Base-by-base conservation (phyloP, 2,329 filamentous ascomycete genomes). In the Aspergillus unguis region DNA sequence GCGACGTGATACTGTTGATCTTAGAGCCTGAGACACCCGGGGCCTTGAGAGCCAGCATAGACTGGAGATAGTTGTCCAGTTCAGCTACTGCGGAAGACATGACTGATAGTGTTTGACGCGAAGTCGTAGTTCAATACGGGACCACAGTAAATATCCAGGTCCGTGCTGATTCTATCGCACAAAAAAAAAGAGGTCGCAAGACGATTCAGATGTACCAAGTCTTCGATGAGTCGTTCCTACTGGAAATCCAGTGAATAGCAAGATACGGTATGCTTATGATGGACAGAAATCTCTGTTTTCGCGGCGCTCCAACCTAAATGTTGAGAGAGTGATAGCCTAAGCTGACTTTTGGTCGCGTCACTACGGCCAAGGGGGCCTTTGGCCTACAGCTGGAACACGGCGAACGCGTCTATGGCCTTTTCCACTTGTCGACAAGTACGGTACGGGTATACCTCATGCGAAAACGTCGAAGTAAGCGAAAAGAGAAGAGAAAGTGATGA, bases 1-100 rank as follows among this genome's bases (percentile, higher is more conserved):
- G 85, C 29, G 84, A 80, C 23, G 92, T 97, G 74, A 99, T 85
- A 70, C 85, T 85, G 64, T 83, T 84, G 73, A 99, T 96, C 75
- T 94, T 92, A 62, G 90, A 90, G 63, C 91, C 92, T 58, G 92
- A 95, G 54, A 96, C 91, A 70, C 94, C 94, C 48, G 94, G 94
- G 41, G 94, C 87, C 76, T 96, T 97, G 68, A 96, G 80, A 62
- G 82, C 81, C 67, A 92, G 87, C 85, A 99, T 92, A 68, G 88
- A 92, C 78, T 94, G 90, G 70, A 99, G 84, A 74, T 88, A 87
- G 67, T 85, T 81, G 76, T 95, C 92, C 76, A 99, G 79, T 73
- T 97, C 92, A 77, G 88, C 85, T 83, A 96, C 87, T 75, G 89
- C 85, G 70, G 90, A 87, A 72, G 87, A 85, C 85, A 90, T 90